Base-by-base conservation (phyloP, 805 yeast species). In the Cyberlindnera japonica region DNA sequence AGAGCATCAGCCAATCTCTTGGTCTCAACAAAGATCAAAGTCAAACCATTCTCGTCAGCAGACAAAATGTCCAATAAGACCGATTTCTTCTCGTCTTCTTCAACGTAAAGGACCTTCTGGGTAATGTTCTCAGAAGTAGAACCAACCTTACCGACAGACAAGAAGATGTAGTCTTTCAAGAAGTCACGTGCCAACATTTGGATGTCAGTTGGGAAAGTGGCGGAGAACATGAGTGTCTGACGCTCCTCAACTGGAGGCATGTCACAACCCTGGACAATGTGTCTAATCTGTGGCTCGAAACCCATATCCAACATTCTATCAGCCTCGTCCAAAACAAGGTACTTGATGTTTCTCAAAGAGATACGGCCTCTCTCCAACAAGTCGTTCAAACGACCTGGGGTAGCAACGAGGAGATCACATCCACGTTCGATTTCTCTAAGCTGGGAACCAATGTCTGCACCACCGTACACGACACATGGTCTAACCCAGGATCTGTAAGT, bases 241-340 rank as follows among this genome's bases (percentile, higher is more conserved):
- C 99, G 84, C 58, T 83, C 76, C 46, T 77, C 72, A 42, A 86
- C 95, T 51, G 74, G 81, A 48, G 99, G 97, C 99, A 93, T 93
- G 66, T 89, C 98, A 74, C 95, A 90, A 53, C 85, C 95, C 69
- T 91, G 95, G 48, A 93, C 99, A 61, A 93, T 91, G 66, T 89
- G 85, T 79, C 99, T 87, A 64, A 93, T 93, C 77, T 93, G 99
- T 52, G 97, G 97, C 75, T 93, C 99, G 73, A 93, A 93, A 78
- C 99, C 99, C 98, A 93, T 93, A 80, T 93, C 99, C 72, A 93
- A 81, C 99, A 93, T 93, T 75, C 99, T 87, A 72, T 93, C 99
- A 62, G 99, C 99, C 77, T 91, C 99, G 70, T 91, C 99, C 54
- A 93, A 77, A 38, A 93, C 97, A 65, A 93, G 78, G 69, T 87